Evolutionary conservation across 352 stramenopile genomes (phyloP).

Genomic region (Pythium angustatum): DNA sequence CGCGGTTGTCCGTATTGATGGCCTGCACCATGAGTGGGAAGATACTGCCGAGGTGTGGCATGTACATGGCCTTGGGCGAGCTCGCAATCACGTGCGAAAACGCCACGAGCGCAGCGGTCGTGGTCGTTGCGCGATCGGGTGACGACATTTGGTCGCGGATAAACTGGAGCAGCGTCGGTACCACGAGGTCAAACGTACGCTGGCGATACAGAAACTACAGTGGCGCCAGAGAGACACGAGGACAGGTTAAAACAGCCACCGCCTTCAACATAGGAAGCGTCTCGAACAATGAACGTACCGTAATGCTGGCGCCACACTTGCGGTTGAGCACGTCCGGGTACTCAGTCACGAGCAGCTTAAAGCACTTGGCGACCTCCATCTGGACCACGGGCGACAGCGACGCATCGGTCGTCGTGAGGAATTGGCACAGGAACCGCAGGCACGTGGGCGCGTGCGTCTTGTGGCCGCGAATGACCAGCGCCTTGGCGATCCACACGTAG

Average conservation of each 20-base stretch:
- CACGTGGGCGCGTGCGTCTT: conserved; percentile 65
- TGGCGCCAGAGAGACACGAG: too few species aligned
- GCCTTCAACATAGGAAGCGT: not conserved
- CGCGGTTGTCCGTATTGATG: conserved; percentile 71
- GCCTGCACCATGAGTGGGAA: conserved; percentile 84
- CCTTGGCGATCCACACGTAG: conserved; percentile 85
- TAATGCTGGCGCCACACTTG: conserved; percentile 82
- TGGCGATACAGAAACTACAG: conserved; percentile 79
- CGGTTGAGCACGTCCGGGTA: conserved; percentile 80
- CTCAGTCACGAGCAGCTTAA: conserved; percentile 79
- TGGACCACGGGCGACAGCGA: conserved; percentile 41
- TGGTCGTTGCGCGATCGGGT: conserved; percentile 32
- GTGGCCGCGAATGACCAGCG: conserved; percentile 77
- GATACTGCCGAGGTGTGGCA: conserved; percentile 74
- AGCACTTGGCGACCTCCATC: conserved; percentile 79
- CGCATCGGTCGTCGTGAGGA: conserved; percentile 40
- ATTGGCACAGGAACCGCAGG: conserved; percentile 69
- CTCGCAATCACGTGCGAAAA: conserved; percentile 81
- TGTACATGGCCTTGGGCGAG: conserved; percentile 77
- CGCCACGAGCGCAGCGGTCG: conserved; percentile 69
- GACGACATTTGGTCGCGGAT: conserved; percentile 42
- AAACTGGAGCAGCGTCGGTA: conserved; percentile 65
- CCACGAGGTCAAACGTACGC: conserved; percentile 78
- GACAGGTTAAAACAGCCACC: not conserved
- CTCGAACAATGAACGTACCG: conserved; percentile 47